Percentiles rank a stretch among this genome's conserved stretches.
These are phyloP conservation scores for Ophiocordyceps camponoti-rufipedis DNA, from an alignment of 2,329 filamentous ascomycete species.

Conservation along the genomic window DNA sequence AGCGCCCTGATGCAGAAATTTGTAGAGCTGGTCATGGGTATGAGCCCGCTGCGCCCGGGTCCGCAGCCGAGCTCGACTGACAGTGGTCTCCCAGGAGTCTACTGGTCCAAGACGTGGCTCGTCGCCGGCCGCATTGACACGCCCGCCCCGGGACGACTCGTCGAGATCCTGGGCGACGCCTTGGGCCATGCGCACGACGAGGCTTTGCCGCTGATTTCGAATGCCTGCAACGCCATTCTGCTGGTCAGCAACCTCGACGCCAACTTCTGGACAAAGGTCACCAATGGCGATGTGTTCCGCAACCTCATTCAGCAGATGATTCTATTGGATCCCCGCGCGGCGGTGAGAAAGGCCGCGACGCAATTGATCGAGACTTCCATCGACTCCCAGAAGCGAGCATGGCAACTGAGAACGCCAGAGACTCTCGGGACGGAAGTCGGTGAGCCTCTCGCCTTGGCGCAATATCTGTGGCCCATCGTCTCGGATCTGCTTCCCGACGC, in stretches of 20 bases:
- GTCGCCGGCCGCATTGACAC: constrained; percentile 1
- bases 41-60: not conserved
- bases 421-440: not conserved
- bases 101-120: not conserved
- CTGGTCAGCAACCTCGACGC: constrained; percentile 10
- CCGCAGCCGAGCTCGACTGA: not conserved
- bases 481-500: constrained; percentile 16
- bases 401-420: not conserved
- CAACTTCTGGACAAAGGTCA: constrained; percentile 12
- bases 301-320: constrained; percentile 8
- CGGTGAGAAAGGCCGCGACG: constrained; percentile 11
- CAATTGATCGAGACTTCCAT: constrained; percentile 15
- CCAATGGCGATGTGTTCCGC: constrained; percentile 6
- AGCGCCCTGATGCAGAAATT: constrained; percentile 11
- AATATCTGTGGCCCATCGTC: constrained; percentile 14
- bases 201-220: constrained; percentile 9
- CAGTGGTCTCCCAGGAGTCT: not conserved
- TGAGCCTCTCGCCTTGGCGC: constrained; percentile 4
- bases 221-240: constrained; percentile 11
- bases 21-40: constrained; percentile 10
- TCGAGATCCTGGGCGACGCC: constrained; percentile 11
- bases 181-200: constrained; percentile 6
- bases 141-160: constrained; percentile 13
- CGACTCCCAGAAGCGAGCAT: constrained; percentile 3
- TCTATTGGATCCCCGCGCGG: constrained; percentile 10